Evolutionary conservation across 1,284 basidiomycete species (phyloP).

Genomic region (Jaminaea rosea): DNA sequence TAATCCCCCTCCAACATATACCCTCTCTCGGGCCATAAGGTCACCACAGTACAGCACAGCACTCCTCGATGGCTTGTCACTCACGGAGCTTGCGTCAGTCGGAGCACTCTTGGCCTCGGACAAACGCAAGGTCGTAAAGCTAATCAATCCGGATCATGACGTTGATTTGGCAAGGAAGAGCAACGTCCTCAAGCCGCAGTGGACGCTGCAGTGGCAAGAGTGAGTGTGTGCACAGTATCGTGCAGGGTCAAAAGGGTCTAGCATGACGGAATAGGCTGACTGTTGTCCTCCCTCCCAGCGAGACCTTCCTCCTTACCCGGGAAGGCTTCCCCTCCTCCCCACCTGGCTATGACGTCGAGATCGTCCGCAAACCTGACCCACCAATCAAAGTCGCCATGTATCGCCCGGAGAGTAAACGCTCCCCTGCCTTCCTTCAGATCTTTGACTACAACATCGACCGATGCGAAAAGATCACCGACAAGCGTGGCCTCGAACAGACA

Average conservation of each 20-base stretch:
- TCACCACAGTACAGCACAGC: slow-evolving; percentile 17
- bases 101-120: slow-evolving; percentile 14
- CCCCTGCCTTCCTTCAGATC: slow-evolving; percentile 64
- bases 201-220: slow-evolving; percentile 70
- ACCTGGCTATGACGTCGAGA: slow-evolving; percentile 50
- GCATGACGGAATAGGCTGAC: no score
- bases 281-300: no score
- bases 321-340: slow-evolving; percentile 7
- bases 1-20: slow-evolving; percentile 14
- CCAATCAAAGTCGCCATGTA: slow-evolving; percentile 72
- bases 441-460: slow-evolving; percentile 73
- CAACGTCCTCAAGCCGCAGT: slow-evolving; percentile 64
- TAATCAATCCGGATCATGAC: slow-evolving; percentile 62
- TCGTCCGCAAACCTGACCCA: slow-evolving; percentile 72
- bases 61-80: slow-evolving; percentile 22
- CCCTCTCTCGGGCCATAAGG: slow-evolving; percentile 18
- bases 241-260: no score
- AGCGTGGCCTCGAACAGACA: slow-evolving; percentile 54
- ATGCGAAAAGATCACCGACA: slow-evolving; percentile 64
- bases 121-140: slow-evolving; percentile 64
- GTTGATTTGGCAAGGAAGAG: slow-evolving; percentile 62
- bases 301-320: slow-evolving; percentile 5
- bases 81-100: slow-evolving; percentile 16
- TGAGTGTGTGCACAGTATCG: no score
- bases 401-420: slow-evolving; percentile 60